phyloP scores from a whole-genome alignment of 345 rosid genomes.

The Brassica juncea region DNA sequence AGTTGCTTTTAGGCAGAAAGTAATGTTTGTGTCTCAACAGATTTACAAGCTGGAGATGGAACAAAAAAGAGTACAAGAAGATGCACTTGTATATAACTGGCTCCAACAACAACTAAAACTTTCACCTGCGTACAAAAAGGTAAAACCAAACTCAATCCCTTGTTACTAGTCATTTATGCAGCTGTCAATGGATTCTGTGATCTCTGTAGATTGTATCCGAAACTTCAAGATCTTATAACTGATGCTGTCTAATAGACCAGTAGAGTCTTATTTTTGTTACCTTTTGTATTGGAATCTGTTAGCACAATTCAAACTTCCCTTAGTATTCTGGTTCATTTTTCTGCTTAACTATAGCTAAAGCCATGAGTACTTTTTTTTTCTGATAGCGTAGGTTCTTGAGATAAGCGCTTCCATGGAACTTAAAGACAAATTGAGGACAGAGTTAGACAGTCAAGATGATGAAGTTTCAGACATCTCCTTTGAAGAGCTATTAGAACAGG shows the following conservation, averaged over 20 bases:
- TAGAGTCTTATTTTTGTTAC: constrained; percentile 4
- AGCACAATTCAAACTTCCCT: constrained; percentile 5
- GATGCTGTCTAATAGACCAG: neutral
- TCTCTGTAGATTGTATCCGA: neutral
- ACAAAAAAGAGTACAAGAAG: constrained; percentile 86
- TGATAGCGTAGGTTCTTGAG: constrained; percentile 67
- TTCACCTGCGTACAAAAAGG: constrained; percentile 94
- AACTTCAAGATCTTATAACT: neutral
- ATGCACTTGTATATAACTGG: constrained; percentile 88
- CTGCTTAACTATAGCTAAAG: constrained; percentile 7
- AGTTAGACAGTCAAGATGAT: constrained; percentile 50
- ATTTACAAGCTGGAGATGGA: constrained; percentile 78
- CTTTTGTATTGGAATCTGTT: neutral
- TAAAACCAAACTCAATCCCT: constrained; percentile 29
- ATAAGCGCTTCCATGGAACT: constrained; percentile 60
- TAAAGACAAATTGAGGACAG: constrained; percentile 50
- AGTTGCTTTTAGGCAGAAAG: constrained; percentile 17
- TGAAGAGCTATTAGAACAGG: constrained; percentile 86
- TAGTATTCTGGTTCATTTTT: neutral
- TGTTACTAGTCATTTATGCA: neutral
- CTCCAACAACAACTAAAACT: constrained; percentile 86
- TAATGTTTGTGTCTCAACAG: constrained; percentile 44
- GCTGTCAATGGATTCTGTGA: no score
- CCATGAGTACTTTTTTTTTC: constrained; percentile 22
- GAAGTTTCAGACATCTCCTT: constrained; percentile 72